phyloP scores from a whole-genome alignment of 2,329 filamentous ascomycete genomes.

The Rutstroemia sp. region DNA sequence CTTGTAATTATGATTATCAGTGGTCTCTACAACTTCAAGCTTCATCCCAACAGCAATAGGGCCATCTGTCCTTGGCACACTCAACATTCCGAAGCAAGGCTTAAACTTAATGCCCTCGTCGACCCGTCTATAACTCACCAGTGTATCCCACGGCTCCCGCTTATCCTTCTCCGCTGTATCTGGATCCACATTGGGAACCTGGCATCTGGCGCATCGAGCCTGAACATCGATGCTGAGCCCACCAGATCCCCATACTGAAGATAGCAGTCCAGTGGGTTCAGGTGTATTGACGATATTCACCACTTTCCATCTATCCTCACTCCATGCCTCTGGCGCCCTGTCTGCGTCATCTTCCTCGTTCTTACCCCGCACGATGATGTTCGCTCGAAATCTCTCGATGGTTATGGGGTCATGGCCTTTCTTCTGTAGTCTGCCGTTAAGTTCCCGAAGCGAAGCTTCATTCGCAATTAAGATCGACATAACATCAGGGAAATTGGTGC shows the following conservation, averaged over 20 bases:
- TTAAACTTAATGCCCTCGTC: slow-evolving; percentile 56
- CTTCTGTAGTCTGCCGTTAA: slow-evolving; percentile 44
- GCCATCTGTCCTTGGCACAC: slow-evolving; percentile 49
- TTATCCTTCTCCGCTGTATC: slow-evolving; percentile 20
- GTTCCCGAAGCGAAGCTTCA: slow-evolving; percentile 47
- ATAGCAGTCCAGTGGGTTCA: neutral
- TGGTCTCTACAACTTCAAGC: slow-evolving; percentile 50
- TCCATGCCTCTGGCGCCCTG: slow-evolving; percentile 35
- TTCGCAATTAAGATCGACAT: slow-evolving; percentile 49
- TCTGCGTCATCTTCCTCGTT: slow-evolving; percentile 29
- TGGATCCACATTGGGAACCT: slow-evolving; percentile 63
- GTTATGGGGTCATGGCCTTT: slow-evolving; percentile 40
- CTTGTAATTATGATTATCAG: slow-evolving; percentile 48
- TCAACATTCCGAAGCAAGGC: slow-evolving; percentile 61
- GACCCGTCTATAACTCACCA: slow-evolving; percentile 50
- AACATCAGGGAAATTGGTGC: slow-evolving; percentile 52
- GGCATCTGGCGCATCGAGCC: slow-evolving; percentile 61
- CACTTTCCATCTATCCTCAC: slow-evolving; percentile 56
- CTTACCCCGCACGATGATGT: slow-evolving; percentile 50
- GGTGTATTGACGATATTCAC: slow-evolving; percentile 35
- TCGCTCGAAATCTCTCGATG: slow-evolving; percentile 56
- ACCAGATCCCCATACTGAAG: slow-evolving; percentile 2
- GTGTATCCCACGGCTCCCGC: slow-evolving; percentile 49
- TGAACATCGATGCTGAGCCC: slow-evolving; percentile 45
- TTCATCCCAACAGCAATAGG: slow-evolving; percentile 48